Base-by-base conservation (phyloP, 2,329 filamentous ascomycete genomes). In the Blumeria graminis region DNA sequence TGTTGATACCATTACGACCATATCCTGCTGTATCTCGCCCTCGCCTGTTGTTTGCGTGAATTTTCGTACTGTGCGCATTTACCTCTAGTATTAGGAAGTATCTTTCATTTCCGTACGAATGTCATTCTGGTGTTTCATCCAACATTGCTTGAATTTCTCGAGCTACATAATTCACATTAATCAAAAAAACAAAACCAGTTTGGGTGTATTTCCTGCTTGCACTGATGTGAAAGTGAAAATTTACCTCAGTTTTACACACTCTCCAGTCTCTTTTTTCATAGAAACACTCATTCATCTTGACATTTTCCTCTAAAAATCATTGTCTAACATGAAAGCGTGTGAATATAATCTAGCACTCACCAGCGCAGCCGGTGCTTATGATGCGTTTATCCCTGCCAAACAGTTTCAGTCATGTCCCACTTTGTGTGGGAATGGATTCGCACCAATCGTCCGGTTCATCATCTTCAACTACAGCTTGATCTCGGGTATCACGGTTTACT, bases 251-350 rank as follows among this genome's bases (percentile, higher is more conserved):
- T 66, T 84, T 84, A 70, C 92, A 98, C 57, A 76, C 75, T 63
- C 92, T 76, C 90, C 92, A 98, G 68, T 98, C 92, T 68, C 89
- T 94, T 75, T 89, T 94, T 56, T 90, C 87, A 66, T 80, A 94
- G 69, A 93, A 94, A 70, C 92, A 98, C 68, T 96, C 86, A 38
- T 88, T 95, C 81, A 98, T 77, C 65, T 81, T 89, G 56, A 77
- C 72, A 65, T 96, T 94, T 66, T 96, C 90, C 22, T 79, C 90
- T 95, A 35, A 28, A 62, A 50, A 1, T 53, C 33, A 28, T 28
- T 28, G 22, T 28, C 22, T 28, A 28, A 28, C 22, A 28, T 4
- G 22, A 28, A 28, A 28, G 22, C 22, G 22, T 28, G 22, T 28
- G 22, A 28, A 28, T 28, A 28, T 28, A 4, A 4, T 2, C 22